Evolutionary conservation across 805 yeast genomes (phyloP), one percentile per base, ranked within the genome.

Genomic region (Wickerhamiella azyma): DNA sequence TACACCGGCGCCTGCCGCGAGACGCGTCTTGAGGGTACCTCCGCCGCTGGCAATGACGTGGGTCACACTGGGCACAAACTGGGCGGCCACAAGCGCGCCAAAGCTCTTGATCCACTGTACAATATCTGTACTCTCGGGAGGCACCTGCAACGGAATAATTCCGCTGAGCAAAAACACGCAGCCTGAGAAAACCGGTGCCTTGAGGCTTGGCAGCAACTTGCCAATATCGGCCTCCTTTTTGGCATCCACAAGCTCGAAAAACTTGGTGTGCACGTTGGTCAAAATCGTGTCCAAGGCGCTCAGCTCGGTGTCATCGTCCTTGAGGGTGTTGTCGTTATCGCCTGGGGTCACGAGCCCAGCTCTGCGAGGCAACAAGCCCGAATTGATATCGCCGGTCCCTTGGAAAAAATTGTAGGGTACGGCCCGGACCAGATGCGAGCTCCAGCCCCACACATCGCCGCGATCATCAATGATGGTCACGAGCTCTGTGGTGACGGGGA

Each of bases 361-460:
- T 51, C 85, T 84, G 56, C 84, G 79, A 0, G 98, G 97, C 47
- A 92, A 66, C 58, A 86, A 86, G 53, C 85, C 80, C 17, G 95
- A 85, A 58, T 92, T 92, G 58, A 92, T 92, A 66, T 92, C 98
- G 26, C 98, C 98, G 47, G 89, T 85, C 9, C 97, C 97, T 32
- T 88, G 94, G 57, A 92, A 92, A 56, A 92, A 92, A 60, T 85
- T 94, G 61, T 85, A 92, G 0, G 98, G 98, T 1, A 86, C 81
- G 5, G 89, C 97, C 63, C 89, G 85, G 48, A 92, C 77, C 55
- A 92, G 66, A 59, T 92, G 88, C 10, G 81, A 78, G 53, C 85
- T 83, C 98, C 98, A 92, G 58, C 83, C 84, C 98, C 98, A 92
- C 17, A 92, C 98, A 62, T 92, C 98, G 2, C 96, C 98, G 60